Evolutionary conservation across 805 yeast genomes (phyloP).

Genomic region (Wickerhamomyces subpelliculosus): DNA sequence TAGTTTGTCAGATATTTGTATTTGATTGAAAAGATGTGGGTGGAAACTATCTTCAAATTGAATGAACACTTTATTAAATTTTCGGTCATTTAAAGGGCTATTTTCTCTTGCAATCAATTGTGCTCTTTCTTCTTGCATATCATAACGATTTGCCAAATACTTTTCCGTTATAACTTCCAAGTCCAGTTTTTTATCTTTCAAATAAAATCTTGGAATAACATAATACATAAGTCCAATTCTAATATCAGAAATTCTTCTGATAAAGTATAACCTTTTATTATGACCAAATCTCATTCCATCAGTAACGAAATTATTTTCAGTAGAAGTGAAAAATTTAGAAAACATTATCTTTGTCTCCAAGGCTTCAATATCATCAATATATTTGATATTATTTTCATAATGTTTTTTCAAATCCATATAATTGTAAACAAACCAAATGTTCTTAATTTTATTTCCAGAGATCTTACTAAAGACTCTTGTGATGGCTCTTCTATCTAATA

Average conservation of each 20-base stretch:
- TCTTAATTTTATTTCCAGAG: constrained; percentile 42
- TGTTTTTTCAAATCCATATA: constrained; percentile 29
- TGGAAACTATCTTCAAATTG: constrained; percentile 50
- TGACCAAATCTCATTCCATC: not conserved
- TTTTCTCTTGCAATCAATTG: constrained; percentile 13
- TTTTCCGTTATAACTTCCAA: not conserved
- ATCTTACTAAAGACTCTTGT: constrained; percentile 19
- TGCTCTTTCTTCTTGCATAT: constrained; percentile 6
- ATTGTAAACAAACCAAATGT: constrained; percentile 54
- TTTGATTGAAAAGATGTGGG: constrained; percentile 60
- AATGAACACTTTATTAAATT: constrained; percentile 46
- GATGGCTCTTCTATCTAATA: constrained; percentile 16
- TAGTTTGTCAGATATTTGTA: constrained; percentile 37
- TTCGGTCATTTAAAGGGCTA: constrained; percentile 19
- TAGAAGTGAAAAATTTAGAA: constrained; percentile 7
- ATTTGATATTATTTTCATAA: constrained; percentile 22
- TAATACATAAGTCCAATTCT: constrained; percentile 8
- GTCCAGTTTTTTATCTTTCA: not conserved
- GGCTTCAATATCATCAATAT: constrained; percentile 31
- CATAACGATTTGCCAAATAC: constrained; percentile 5
- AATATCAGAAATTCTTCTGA: not conserved
- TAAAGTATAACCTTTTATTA: not conserved
- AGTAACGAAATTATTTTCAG: not conserved
- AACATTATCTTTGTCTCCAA: constrained; percentile 29
- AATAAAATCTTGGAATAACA: constrained; percentile 4